Percentiles rank a stretch among this genome's conserved stretches.
Evolutionary conservation across 129 eudicot genomes (phyloP).

Genomic region (Calendula officinalis): DNA sequence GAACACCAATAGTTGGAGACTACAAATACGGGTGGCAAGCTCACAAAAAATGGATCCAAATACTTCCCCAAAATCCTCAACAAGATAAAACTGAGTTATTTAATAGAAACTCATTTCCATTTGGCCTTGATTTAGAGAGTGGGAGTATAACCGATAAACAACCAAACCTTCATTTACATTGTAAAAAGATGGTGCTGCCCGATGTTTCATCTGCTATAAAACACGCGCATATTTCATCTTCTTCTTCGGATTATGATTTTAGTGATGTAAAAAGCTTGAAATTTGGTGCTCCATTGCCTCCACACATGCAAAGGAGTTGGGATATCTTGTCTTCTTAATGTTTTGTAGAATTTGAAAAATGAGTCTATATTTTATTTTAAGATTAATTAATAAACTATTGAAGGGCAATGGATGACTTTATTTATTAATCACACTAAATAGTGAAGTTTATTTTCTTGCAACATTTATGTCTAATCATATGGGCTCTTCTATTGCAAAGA

Average conservation of each 20-base stretch:
- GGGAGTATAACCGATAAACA: constrained; percentile 78
- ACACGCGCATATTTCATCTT: constrained; percentile 27
- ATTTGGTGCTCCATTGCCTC: constrained; percentile 75
- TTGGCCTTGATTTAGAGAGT: constrained; percentile 56
- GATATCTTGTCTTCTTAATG: constrained; percentile 51
- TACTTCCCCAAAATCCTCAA: constrained; percentile 23
- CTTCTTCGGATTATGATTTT: constrained; percentile 43
- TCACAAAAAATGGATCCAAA: constrained; percentile 61
- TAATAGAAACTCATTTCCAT: constrained; percentile 28
- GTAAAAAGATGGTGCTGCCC: constrained; percentile 84
- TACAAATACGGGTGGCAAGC: constrained; percentile 98
- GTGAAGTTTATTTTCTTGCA: no score
- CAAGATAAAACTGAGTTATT: constrained; percentile 11
- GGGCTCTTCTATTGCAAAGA: no score
- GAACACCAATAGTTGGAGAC: constrained; percentile 98
- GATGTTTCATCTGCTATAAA: constrained; percentile 57
- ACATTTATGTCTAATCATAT: no score
- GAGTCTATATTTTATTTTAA: constrained; percentile 6
- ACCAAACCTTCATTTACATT: constrained; percentile 80
- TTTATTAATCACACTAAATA: no score
- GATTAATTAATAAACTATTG: no score
- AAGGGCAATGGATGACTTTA: no score
- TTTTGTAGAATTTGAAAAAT: constrained; percentile 4
- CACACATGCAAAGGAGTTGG: constrained; percentile 97
- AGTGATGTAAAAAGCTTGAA: constrained; percentile 46